These are phyloP conservation scores for Tilletia horrida DNA, from an alignment of 1,284 basidiomycete species.

Conservation along the genomic window DNA sequence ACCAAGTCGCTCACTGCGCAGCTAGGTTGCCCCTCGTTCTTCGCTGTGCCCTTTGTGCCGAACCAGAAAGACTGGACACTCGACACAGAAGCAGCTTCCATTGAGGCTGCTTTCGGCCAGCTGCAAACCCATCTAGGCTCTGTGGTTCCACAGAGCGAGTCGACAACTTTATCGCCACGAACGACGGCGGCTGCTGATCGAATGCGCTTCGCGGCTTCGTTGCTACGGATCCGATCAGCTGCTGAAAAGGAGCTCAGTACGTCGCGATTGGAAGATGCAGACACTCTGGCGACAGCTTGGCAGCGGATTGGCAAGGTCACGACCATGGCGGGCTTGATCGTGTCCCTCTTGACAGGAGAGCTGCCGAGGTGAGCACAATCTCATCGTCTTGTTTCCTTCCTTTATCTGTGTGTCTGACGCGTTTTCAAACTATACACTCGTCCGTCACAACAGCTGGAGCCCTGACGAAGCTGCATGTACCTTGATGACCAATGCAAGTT, in stretches of 20 bases:
- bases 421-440: neutral
- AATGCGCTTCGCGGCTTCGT: neutral
- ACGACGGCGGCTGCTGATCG: too few species aligned
- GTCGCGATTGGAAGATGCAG: neutral
- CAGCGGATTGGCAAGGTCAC: neutral
- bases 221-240: neutral
- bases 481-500: too few species aligned
- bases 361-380: neutral
- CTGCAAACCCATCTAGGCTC: neutral
- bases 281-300: neutral
- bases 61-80: slow-evolving; percentile 8
- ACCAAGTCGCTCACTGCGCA: neutral
- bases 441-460: neutral
- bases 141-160: neutral
- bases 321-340: slow-evolving; percentile 7
- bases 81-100: slow-evolving; percentile 1
- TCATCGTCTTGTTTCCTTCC: neutral
- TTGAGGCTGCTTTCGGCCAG: neutral
- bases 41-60: slow-evolving; percentile 7
- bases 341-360: neutral
- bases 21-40: slow-evolving; percentile 11
- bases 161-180: neutral
- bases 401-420: neutral
- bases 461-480: slow-evolving; percentile 3
- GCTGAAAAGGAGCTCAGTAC: neutral